phyloP scores from a whole-genome alignment of 2,329 filamentous ascomycete genomes.

The Tympanopsis confertula region DNA sequence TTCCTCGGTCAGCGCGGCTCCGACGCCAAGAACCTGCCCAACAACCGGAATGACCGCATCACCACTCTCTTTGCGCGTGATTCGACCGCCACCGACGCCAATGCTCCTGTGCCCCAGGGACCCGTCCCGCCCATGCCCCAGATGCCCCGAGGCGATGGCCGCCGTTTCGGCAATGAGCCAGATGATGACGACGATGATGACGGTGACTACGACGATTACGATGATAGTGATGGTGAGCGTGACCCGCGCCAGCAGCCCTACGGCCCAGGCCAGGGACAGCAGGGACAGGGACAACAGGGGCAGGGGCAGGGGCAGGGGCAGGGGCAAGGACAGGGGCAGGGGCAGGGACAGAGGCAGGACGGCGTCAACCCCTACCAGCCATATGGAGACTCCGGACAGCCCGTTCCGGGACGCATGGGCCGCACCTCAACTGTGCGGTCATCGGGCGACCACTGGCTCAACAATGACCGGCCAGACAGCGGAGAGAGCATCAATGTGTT shows the following conservation, averaged over 20 bases:
- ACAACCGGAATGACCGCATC: not conserved
- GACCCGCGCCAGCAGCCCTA: not conserved
- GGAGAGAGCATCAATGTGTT: not conserved
- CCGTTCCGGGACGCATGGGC: no score
- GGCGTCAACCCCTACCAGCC: not conserved
- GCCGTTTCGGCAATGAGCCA: not conserved
- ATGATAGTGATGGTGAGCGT: not conserved
- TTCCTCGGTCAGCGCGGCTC: not conserved
- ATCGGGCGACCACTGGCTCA: not conserved
- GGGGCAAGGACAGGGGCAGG: not conserved
- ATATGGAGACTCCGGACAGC: not conserved
- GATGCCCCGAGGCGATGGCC: not conserved
- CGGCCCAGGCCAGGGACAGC: not conserved
- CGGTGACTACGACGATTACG: not conserved
- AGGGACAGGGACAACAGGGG: not conserved
- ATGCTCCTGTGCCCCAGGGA: no score
- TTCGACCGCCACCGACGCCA: not conserved
- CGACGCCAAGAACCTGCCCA: not conserved
- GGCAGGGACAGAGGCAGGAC: not conserved
- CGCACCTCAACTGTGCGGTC: not conserved
- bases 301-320: not conserved
- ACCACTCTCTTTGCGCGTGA: not conserved
- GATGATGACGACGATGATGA: not conserved
- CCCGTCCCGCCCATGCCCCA: not conserved
- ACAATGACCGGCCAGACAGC: not conserved